Evolutionary conservation across 352 stramenopile species (phyloP).

Genomic region (Globisporangium barbulae): DNA sequence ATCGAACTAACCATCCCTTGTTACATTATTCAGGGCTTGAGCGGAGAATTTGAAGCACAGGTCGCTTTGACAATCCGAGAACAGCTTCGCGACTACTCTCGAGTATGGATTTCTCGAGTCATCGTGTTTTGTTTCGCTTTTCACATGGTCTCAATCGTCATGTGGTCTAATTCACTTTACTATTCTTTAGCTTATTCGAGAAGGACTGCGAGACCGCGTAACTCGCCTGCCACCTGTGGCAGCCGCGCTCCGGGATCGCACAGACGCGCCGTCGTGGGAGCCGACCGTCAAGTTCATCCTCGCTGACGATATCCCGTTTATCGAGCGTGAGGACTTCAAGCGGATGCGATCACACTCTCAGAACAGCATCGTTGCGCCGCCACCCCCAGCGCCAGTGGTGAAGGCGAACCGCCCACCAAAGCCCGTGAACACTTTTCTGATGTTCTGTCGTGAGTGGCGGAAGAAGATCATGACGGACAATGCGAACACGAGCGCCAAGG

Average conservation of each 20-base stretch:
- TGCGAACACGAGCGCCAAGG: slow-evolving; percentile 69
- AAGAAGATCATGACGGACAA: slow-evolving; percentile 82
- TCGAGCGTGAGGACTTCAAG: slow-evolving; percentile 80
- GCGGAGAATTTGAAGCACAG: slow-evolving; percentile 75
- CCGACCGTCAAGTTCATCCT: slow-evolving; percentile 75
- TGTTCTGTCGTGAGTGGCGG: slow-evolving; percentile 79
- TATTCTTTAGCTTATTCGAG: slow-evolving; percentile 54
- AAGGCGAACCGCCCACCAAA: slow-evolving; percentile 76
- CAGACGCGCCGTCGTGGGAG: slow-evolving; percentile 57
- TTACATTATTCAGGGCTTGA: slow-evolving; percentile 43
- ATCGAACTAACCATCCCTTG: not conserved
- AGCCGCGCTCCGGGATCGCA: slow-evolving; percentile 54
- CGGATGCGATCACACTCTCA: slow-evolving; percentile 68
- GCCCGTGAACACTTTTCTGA: slow-evolving; percentile 82
- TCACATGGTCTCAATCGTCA: slow-evolving; percentile 4
- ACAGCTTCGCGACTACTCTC: slow-evolving; percentile 71
- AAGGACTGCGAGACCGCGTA: slow-evolving; percentile 59
- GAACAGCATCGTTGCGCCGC: slow-evolving; percentile 32
- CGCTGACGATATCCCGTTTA: slow-evolving; percentile 63
- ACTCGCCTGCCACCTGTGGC: slow-evolving; percentile 56
- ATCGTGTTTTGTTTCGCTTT: not conserved
- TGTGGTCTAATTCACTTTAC: not conserved
- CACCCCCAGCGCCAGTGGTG: slow-evolving; percentile 19
- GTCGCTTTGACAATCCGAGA: slow-evolving; percentile 77
- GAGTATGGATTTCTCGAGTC: slow-evolving; percentile 27